Evolutionary conservation across 2,329 filamentous ascomycete species (phyloP), one percentile per base, ranked within the genome.

Genomic region (Alternaria arborescens): DNA sequence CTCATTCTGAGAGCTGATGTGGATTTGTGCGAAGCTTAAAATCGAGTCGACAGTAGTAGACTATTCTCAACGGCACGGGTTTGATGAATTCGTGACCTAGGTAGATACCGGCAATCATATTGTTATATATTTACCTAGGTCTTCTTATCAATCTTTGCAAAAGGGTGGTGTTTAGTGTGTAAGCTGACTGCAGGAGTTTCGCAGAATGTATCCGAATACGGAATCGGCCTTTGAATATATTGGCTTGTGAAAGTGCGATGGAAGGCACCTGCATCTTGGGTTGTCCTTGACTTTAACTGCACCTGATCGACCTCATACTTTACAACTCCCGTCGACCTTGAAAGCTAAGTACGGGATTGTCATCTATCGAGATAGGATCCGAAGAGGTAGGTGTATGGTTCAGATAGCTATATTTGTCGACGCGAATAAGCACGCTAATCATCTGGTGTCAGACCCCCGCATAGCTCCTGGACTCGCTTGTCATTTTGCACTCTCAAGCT

Each of bases 1-100:
- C 36, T 60, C 66, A 69, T 70, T 7, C 16, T 64, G 44, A 30
- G 18, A 78, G 79, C 30, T 64, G 22, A 14, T 64, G 18, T 4
- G 3, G 16, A 28, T 44, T 28, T 44, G 16, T 26, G 14, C 4
- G 42, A 28, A 18, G 20, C 12, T 18, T 24, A 7, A 14, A 44
- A 6, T 16, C 4, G 42, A 28, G 22, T 11, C n/a, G 22, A 26
- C 8, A 44, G 12, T 26, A 28, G 24, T 26, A 7, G 22, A 44
- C 8, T 11, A 26, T 8, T 40, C n/a, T 6, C 10, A 20, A 40
- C 4, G 38, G 38, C n/a, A 20, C n/a, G n/a, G 11, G 18, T 40
- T n/a, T 38, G 36, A 18, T 3, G 16, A n/a, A 16, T 16, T 14
- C n/a, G 8, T 36, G 32, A 36, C 32, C 32, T 36, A 16, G 5